A percentile compares a stretch with the other conserved stretches of the same genome.
Conservation (phyloP, 768 basidiomycete genomes). For the Hygrocybe coccinea region DNA sequence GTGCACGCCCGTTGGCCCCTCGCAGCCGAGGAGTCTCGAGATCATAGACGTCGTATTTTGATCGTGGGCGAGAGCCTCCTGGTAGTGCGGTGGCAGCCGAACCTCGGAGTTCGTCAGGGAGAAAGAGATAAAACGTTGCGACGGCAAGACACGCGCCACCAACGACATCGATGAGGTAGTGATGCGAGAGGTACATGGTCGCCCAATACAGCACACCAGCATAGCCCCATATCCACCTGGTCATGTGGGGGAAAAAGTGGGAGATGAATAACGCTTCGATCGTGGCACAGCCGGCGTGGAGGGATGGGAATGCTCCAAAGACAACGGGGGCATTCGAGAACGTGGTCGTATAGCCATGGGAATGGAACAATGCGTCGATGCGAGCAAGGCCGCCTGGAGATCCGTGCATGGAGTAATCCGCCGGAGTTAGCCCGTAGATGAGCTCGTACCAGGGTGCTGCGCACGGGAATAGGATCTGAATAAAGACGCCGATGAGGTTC, state of each 20-base stretch:
- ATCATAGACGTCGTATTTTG: constrained; percentile 64
- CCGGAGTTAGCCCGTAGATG: constrained; percentile 92
- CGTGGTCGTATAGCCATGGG: constrained; percentile 65
- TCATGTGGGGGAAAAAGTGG: constrained; percentile 84
- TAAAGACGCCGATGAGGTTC: constrained; percentile 82
- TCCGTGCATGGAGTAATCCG: constrained; percentile 86
- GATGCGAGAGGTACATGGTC: constrained; percentile 97
- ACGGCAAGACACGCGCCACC: constrained; percentile 89
- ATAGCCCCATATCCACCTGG: constrained; percentile 74
- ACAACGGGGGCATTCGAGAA: constrained; percentile 89
- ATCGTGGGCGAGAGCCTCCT: constrained; percentile 43
- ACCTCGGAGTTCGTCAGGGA: constrained; percentile 74
- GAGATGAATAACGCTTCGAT: constrained; percentile 89
- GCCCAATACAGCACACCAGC: constrained; percentile 89
- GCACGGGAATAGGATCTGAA: constrained; percentile 87
- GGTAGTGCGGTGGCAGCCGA: constrained; percentile 48
- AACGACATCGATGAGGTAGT: constrained; percentile 97
- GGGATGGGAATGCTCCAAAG: constrained; percentile 94
- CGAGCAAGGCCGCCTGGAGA: constrained; percentile 90
- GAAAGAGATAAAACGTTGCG: constrained; percentile 79
- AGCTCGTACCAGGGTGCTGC: constrained; percentile 98
- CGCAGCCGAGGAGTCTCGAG: constrained; percentile 49
- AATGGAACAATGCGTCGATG: constrained; percentile 83
- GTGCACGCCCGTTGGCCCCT: constrained; percentile 7
- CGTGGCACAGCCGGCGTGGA: constrained; percentile 88